phyloP scores from a whole-genome alignment of 768 basidiomycete species.

The Termitomyces sp. region DNA sequence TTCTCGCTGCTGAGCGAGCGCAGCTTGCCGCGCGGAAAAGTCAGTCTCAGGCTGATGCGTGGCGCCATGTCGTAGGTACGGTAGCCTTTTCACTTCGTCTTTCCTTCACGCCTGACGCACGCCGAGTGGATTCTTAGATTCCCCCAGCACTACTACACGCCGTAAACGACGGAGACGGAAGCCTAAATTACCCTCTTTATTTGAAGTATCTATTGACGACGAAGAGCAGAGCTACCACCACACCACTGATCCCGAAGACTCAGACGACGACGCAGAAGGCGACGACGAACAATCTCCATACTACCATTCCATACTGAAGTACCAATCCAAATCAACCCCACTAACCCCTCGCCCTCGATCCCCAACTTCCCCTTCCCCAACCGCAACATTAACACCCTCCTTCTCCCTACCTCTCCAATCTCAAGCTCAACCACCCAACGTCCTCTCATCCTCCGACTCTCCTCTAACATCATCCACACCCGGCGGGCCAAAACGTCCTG shows the following conservation, averaged over 20 bases:
- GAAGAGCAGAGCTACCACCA: background rate
- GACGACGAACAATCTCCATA: conserved; percentile 6
- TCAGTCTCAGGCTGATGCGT: conserved; percentile 27
- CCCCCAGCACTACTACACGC: conserved; percentile 8
- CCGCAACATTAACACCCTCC: background rate
- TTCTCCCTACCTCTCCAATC: conserved; percentile 30
- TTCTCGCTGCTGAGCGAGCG: conserved; percentile 69
- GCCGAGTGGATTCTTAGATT: conserved; percentile 27
- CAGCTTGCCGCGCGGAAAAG: conserved; percentile 49
- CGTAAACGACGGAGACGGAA: conserved; percentile 36
- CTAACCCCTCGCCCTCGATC: conserved; percentile 12
- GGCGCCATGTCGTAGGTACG: conserved; percentile 39
- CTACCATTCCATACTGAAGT: conserved; percentile 9
- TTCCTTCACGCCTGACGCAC: conserved; percentile 6
- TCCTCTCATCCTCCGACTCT: conserved; percentile 10
- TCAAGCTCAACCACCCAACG: background rate
- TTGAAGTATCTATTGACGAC: background rate
- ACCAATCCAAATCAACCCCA: conserved; percentile 18
- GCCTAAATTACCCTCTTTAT: background rate
- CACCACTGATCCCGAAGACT: background rate
- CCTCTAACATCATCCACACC: background rate
- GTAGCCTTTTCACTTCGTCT: conserved; percentile 18
- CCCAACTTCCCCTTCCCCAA: background rate
- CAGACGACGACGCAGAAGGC: conserved; percentile 3
- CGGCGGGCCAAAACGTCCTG: background rate